Percentiles rank a stretch among this genome's conserved stretches.
These are phyloP conservation scores for Cruciata laevipes DNA, from an alignment of 257 asterid species.

Conservation along the genomic window DNA sequence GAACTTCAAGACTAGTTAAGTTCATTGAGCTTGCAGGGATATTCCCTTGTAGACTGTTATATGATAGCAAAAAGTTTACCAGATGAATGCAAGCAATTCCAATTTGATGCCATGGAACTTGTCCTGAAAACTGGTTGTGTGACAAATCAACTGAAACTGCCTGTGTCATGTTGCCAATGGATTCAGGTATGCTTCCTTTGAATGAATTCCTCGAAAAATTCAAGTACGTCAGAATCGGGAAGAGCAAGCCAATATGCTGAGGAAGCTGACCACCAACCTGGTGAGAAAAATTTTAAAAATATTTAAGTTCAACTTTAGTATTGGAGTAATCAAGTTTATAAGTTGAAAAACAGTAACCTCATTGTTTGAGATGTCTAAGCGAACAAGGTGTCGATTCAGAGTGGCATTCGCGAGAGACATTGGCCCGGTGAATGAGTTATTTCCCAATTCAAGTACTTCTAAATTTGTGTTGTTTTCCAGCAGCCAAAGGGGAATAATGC, in stretches of 20 bases:
- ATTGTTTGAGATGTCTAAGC: constrained; percentile 1
- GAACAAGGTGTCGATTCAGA: neutral
- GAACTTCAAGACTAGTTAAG: neutral
- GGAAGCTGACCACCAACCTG: constrained; percentile 2
- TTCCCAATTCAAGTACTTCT: neutral
- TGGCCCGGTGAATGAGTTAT: constrained; percentile 1
- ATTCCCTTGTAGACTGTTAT: neutral
- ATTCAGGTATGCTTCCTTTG: neutral
- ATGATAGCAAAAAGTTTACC: neutral
- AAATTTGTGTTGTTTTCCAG: neutral
- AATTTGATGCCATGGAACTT: neutral
- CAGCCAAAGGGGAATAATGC: neutral
- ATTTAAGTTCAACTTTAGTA: no score
- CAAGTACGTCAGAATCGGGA: neutral
- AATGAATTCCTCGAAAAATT: neutral
- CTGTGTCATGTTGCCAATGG: neutral
- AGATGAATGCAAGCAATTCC: neutral
- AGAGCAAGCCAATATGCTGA: neutral
- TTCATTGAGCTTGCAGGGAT: neutral
- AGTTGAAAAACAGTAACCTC: no score
- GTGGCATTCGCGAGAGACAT: neutral
- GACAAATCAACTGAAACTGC: neutral
- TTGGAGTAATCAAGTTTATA: no score
- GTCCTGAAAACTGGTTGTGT: neutral
- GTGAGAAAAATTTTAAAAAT: no score